phyloP scores from a whole-genome alignment of 139 green algal genomes.

The Coelastrella sp. region DNA sequence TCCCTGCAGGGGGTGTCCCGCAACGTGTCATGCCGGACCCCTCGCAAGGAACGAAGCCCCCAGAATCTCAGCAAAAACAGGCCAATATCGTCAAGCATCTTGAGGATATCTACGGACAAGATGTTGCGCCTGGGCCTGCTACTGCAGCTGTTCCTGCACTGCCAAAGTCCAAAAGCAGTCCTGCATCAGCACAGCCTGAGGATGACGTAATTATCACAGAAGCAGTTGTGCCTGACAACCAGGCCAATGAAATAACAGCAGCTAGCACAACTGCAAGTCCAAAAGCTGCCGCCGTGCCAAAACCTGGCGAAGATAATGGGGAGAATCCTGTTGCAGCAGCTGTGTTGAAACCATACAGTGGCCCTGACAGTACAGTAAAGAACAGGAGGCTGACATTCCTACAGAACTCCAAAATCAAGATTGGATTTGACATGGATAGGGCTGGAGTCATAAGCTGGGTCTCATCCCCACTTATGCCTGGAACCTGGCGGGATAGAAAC shows the following conservation, averaged over 20 bases:
- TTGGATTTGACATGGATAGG: conserved; percentile 30
- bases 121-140: background rate
- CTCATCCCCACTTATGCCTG: conserved; percentile 7
- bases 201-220: background rate
- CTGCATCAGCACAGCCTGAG: no score
- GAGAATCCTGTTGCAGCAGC: conserved; percentile 20
- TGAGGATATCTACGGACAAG: background rate
- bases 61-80: conserved; percentile 7
- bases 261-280: background rate
- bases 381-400: conserved; percentile 27
- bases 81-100: background rate
- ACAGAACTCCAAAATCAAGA: conserved; percentile 10
- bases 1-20: background rate
- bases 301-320: background rate
- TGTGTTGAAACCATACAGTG: background rate
- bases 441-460: conserved; percentile 40
- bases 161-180: no score
- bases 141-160: no score
- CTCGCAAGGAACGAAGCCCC: background rate
- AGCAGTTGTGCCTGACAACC: background rate
- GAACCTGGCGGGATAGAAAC: background rate
- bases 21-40: background rate
- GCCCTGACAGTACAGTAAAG: background rate
- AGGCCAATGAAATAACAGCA: no score
- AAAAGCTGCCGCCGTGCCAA: background rate